Evolutionary conservation across 176 grass and related monocot genomes (phyloP).

Genomic region (Carex kokanica): DNA sequence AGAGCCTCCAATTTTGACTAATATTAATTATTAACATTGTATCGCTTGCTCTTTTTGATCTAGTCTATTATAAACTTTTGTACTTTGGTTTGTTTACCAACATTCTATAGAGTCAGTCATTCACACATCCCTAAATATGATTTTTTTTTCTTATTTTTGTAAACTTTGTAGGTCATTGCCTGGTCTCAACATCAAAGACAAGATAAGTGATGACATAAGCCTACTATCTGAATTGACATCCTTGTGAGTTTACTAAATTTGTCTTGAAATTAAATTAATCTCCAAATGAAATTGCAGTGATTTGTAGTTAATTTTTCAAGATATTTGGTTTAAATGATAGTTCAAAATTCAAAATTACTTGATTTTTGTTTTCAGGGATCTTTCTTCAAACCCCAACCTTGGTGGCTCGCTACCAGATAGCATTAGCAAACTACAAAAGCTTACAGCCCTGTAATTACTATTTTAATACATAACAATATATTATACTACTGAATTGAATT

Average conservation of each 20-base stretch:
- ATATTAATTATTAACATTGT: conserved; percentile 23
- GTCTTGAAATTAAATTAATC: background rate
- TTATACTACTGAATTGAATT: conserved; percentile 10
- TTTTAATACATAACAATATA: conserved; percentile 19
- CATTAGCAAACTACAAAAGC: conserved; percentile 74
- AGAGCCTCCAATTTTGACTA: background rate
- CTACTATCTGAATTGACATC: conserved; percentile 54
- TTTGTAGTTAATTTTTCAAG: conserved; percentile 8
- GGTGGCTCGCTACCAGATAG: conserved; percentile 53
- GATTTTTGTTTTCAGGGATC: conserved; percentile 60
- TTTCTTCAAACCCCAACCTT: conserved; percentile 56
- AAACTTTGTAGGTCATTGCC: conserved; percentile 56
- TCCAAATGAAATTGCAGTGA: conserved; percentile 4
- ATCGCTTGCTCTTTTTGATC: no score
- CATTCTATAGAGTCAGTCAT: no score
- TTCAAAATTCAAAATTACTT: conserved; percentile 20
- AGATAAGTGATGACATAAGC: conserved; percentile 46
- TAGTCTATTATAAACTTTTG: no score
- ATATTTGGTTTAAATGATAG: background rate
- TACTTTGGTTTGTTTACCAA: no score
- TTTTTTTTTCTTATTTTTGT: background rate
- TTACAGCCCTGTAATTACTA: conserved; percentile 62
- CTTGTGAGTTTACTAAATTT: conserved; percentile 58
- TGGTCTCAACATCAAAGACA: conserved; percentile 47
- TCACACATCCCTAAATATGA: background rate